Conservation (phyloP, 768 basidiomycete genomes). For the Podaxis sp. region DNA sequence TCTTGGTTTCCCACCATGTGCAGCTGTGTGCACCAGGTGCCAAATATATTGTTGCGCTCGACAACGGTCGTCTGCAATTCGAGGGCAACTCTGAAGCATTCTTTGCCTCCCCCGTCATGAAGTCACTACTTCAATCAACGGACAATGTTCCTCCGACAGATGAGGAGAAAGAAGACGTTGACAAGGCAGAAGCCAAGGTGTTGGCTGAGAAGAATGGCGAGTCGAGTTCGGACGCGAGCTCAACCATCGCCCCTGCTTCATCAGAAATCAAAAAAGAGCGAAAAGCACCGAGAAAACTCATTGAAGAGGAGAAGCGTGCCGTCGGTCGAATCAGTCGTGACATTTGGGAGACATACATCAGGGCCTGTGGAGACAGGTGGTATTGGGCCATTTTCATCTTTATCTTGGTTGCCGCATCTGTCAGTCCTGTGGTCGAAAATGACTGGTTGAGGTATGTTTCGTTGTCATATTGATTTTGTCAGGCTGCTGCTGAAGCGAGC, state of each 20-base stretch:
- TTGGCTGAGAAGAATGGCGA: conserved; percentile 52
- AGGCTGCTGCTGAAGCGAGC: background rate
- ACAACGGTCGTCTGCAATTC: conserved; percentile 79
- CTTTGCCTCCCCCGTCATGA: conserved; percentile 64
- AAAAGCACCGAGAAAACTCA: conserved; percentile 68
- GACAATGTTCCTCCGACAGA: conserved; percentile 41
- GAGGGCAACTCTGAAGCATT: conserved; percentile 68
- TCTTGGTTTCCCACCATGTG: conserved; percentile 95
- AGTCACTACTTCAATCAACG: conserved; percentile 62
- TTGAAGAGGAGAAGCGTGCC: conserved; percentile 83
- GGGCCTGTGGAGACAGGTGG: conserved; percentile 42
- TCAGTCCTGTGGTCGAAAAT: conserved; percentile 70
- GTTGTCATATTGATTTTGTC: conserved; percentile 6
- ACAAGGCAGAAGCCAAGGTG: conserved; percentile 39
- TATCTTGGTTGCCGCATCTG: conserved; percentile 53
- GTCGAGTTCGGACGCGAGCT: conserved; percentile 26
- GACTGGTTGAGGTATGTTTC: conserved; percentile 58
- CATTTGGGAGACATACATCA: conserved; percentile 54
- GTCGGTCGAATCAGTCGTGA: conserved; percentile 66
- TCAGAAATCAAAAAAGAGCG: conserved; percentile 29
- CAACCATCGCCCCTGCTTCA: conserved; percentile 41
- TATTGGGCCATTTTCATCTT: conserved; percentile 62
- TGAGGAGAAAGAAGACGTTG: conserved; percentile 44
- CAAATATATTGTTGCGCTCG: conserved; percentile 77
- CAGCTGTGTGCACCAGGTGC: conserved; percentile 84